Base-by-base conservation (phyloP, 345 rosid genomes). In the Sisymbrium irio region DNA sequence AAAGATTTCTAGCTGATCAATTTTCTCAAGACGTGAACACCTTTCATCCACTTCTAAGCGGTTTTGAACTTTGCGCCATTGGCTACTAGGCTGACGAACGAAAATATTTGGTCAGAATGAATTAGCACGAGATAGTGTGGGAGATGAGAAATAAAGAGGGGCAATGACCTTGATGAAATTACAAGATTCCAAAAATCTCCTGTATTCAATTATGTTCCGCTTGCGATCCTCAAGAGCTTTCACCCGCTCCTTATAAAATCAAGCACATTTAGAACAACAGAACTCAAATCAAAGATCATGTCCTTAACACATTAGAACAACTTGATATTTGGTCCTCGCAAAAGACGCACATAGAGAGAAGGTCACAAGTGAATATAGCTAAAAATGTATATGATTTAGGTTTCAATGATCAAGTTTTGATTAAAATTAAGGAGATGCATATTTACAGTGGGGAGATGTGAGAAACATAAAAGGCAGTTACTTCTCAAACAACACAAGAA, bases 1-100 rank as follows among this genome's bases (percentile, higher is more conserved):
- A 80, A 92, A 95, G 73, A 86, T 87, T 76, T 90, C 90, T 77
- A 95, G 71, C 54, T 93, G 97, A 28, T 95, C 97, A 22, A 92
- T 85, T 79, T 87, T 95, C 75, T 90, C 99, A 69, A 95, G 97
- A 54, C 90, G 82, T 36, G 83, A 86, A 79, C 99, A 95, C 77
- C 97, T 85, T 77, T 87, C 97, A 81, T 92, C 97, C 50, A 86
- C 84, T 86, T 88, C 99, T 81, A 95, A 82, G 44, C 87, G 92
- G 54, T 88, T 92, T 76, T 95, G 97, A 82, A 95, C 90, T 84
- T 95, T 95, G 68, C 97, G 88, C 99, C 99, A 95, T 71, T 95
- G 99, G 77, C 86, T 95, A 78, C 72, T 85, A 64, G 97, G 89
- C 99, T 95, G 74, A 54, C 69, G 57, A 71, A 19, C 14, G 69